These are phyloP conservation scores for Dendrobium catenatum DNA, from an alignment of 106 monocot species.

Conservation along the genomic window DNA sequence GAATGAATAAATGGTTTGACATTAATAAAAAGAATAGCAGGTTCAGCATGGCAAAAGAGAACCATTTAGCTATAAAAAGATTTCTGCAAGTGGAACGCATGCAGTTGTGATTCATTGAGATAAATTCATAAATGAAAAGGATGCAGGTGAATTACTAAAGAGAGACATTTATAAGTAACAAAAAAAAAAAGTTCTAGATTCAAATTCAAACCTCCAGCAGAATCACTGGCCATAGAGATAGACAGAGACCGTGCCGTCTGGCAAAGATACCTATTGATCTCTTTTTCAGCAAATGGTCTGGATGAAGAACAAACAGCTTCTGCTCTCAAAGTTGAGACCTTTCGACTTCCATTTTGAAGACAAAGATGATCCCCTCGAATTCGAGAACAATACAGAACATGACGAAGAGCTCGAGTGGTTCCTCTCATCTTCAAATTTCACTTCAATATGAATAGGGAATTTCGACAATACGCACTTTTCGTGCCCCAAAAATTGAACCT, in stretches of 20 bases:
- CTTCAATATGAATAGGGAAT: background rate
- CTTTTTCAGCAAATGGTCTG: background rate
- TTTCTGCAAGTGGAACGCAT: background rate
- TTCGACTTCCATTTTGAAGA: background rate
- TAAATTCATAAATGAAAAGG: background rate
- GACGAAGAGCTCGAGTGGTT: slow-evolving; percentile 26
- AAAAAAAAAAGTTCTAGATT: background rate
- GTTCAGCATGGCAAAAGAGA: background rate
- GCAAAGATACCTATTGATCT: slow-evolving; percentile 10
- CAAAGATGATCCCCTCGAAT: slow-evolving; percentile 2
- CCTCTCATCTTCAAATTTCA: slow-evolving; percentile 22
- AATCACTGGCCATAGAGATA: slow-evolving; percentile 9
- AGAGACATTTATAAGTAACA: background rate
- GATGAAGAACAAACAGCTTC: slow-evolving; percentile 1
- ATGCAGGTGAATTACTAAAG: background rate
- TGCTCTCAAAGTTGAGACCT: slow-evolving; percentile 5
- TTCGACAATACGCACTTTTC: background rate
- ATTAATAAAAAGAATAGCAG: background rate
- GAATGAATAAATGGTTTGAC: background rate
- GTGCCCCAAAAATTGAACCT: background rate
- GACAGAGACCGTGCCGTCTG: slow-evolving; percentile 9
- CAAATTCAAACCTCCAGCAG: slow-evolving; percentile 22
- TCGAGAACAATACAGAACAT: slow-evolving; percentile 9
- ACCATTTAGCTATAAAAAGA: background rate
- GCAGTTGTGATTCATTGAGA: background rate